Evolutionary conservation across 2,329 filamentous ascomycete genomes (phyloP).

Genomic region (Cladosporium sp.): DNA sequence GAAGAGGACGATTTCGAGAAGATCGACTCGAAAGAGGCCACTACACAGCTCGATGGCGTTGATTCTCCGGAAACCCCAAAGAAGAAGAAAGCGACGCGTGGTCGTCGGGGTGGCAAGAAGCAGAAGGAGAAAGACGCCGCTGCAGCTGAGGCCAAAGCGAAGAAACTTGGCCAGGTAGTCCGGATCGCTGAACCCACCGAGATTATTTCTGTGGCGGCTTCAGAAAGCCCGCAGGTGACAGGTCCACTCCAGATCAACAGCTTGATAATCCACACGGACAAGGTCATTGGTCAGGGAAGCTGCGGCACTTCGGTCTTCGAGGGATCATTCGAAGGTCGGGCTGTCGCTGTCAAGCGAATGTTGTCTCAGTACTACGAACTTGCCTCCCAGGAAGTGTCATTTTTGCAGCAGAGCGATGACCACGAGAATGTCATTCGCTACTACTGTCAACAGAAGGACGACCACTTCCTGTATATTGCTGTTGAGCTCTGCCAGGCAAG

Average conservation of each 20-base stretch:
- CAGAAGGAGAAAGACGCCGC: conserved; percentile 39
- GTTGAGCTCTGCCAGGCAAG: conserved; percentile 93
- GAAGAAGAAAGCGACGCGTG: conserved; percentile 53
- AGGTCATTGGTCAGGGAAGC: conserved; percentile 72
- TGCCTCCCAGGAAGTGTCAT: conserved; percentile 86
- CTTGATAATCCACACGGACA: conserved; percentile 60
- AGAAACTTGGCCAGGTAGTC: conserved; percentile 29
- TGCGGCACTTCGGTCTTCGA: conserved; percentile 97
- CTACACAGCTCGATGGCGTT: conserved; percentile 28
- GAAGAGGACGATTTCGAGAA: conserved; percentile 22
- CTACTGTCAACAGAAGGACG: conserved; percentile 84
- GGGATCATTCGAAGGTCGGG: conserved; percentile 85
- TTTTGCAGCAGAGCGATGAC: conserved; percentile 90
- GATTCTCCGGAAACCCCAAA: conserved; percentile 36
- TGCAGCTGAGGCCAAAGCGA: conserved; percentile 40
- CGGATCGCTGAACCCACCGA: conserved; percentile 43
- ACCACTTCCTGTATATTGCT: conserved; percentile 93
- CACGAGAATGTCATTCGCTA: conserved; percentile 97
- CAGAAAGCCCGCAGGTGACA: conserved; percentile 43
- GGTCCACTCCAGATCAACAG: conserved; percentile 60
- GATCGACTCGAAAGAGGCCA: conserved; percentile 20
- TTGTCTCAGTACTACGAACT: conserved; percentile 94
- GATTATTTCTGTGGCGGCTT: conserved; percentile 46
- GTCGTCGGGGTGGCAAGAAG: conserved; percentile 49
- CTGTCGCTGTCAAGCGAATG: conserved; percentile 96